phyloP scores from a whole-genome alignment of 129 eudicot genomes.

The Mikania micrantha region DNA sequence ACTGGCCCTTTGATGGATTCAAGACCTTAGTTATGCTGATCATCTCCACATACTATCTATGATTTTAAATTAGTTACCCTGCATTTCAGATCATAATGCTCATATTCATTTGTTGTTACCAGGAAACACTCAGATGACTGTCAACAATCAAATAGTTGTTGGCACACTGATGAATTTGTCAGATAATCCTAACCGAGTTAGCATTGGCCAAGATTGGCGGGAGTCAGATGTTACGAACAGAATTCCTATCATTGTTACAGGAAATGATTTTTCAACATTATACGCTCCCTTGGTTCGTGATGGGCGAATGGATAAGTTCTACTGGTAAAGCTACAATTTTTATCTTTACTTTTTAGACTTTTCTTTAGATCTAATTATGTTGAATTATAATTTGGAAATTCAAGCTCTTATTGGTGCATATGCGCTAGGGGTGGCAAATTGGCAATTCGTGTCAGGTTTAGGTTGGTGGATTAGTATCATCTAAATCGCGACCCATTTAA shows the following conservation, averaged over 20 bases:
- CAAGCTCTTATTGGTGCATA: background rate
- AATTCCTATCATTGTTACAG: slow-evolving; percentile 84
- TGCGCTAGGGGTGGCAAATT: background rate
- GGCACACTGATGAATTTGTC: slow-evolving; percentile 91
- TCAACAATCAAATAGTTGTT: slow-evolving; percentile 93
- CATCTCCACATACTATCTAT: background rate
- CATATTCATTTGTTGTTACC: slow-evolving; percentile 17
- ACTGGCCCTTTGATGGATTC: slow-evolving; percentile 6
- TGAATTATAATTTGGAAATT: background rate
- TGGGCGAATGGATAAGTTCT: slow-evolving; percentile 97
- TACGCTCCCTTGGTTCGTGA: slow-evolving; percentile 98
- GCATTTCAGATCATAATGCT: slow-evolving; percentile 10
- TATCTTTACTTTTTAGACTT: background rate
- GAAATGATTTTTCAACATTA: slow-evolving; percentile 85
- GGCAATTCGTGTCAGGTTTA: background rate
- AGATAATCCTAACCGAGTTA: slow-evolving; percentile 96
- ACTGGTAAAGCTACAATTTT: slow-evolving; percentile 52
- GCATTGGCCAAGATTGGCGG: slow-evolving; percentile 92
- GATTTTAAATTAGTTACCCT: background rate
- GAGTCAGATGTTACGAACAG: slow-evolving; percentile 72
- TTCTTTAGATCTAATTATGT: background rate
- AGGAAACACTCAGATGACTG: slow-evolving; percentile 98
- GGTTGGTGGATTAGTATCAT: background rate
- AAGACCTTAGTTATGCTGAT: slow-evolving; percentile 7
- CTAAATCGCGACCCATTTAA: background rate